Base-by-base conservation (phyloP, 306 rosid genomes). In the Coriaria nepalensis region DNA sequence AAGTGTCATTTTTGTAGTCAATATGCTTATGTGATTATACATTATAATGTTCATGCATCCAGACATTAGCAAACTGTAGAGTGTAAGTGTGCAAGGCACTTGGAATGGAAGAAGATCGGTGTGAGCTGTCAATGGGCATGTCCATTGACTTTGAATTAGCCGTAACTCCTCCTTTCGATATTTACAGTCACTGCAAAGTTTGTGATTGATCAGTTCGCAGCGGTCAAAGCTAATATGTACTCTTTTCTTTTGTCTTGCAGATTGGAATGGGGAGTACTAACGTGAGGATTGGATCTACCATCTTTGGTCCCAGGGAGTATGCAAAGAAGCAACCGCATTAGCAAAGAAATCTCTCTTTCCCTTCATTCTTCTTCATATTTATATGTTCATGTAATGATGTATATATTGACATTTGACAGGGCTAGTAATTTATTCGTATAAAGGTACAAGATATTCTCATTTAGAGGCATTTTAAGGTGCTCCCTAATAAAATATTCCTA, bases 91-190 rank as follows among this genome's bases (percentile, higher is more conserved):
- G 77, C 73, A 59, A 64, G 53, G 68, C 70, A 13, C 71, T 75
- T 52, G 77, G 60, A 37, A 50, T 75, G 68, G 55, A 11, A 12
- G 66, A 70, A 53, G 74, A 70, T 33, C 66, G 49, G 15, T 67
- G 67, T 58, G 81, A 66, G 37, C 55, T 75, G 45, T 75, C 77
- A 15, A 70, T 75, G 74, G 81, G 77, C 66, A 75, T 75, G 81
- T 75, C 77, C 3, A 62, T 68, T 55, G 81, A 75, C 62, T 75
- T 75, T 53, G 81, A 75, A 60, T 56, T 66, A 60, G 71, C 77
- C 59, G 77, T 70, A 59, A 37, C 64, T n/a, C 29, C 29, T 20
- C 29, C 29, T 20, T 20, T 20, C n/a, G n/a, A n/a, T n/a, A n/a
- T n/a, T n/a, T n/a, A n/a, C n/a, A n/a, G n/a, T n/a, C 29, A 20